Evolutionary conservation across 2,329 filamentous ascomycete genomes (phyloP), one percentile per base, ranked within the genome.

Genomic region (Venturia asperata): DNA sequence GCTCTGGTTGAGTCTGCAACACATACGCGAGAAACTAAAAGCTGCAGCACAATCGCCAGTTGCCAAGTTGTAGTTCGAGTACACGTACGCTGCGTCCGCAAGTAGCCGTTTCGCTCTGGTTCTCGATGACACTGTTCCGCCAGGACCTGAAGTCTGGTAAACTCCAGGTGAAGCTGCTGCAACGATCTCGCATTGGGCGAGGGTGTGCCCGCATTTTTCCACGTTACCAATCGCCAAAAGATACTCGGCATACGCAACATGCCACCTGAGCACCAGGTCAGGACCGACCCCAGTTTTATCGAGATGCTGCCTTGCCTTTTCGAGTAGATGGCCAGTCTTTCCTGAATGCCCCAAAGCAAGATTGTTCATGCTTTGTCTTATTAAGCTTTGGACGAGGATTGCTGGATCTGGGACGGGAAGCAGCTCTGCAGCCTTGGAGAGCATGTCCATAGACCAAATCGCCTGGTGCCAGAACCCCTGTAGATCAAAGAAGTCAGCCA

Each of bases 231-330:
- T 82, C 1, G 84, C 83, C 21, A 92, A 78, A 37, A 87, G 80
- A 73, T 92, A 91, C 73, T 96, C 90, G 0, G 89, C 87, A 67
- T 87, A 86, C 0, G 86, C 85, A 7, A 96, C 77, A 68, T 92
- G 83, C 73, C 88, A 88, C 42, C 80, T 78, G 17, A 88, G 69
- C 37, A 74, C 76, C 17, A 80, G 77, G 62, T 82, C 75, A 11
- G 76, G 74, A 3, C 80, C 78, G 1, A 80, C 37, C 10, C 39
- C 69, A 1, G 73, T 72, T 49, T 75, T 74, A 10, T 73, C 74
- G 6, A 81, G 68, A 62, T 82, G 80, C 24, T 77, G 74, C 67
- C 86, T 82, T 3, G 86, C 85, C 64, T 82, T 81, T 0, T 82
- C 79, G 19, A 97, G 80, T 2, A 81, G 74, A 5, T 80, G 71